Evolutionary conservation across 208 protist genomes (phyloP).

Genomic region (Trypanosoma conorhini): DNA sequence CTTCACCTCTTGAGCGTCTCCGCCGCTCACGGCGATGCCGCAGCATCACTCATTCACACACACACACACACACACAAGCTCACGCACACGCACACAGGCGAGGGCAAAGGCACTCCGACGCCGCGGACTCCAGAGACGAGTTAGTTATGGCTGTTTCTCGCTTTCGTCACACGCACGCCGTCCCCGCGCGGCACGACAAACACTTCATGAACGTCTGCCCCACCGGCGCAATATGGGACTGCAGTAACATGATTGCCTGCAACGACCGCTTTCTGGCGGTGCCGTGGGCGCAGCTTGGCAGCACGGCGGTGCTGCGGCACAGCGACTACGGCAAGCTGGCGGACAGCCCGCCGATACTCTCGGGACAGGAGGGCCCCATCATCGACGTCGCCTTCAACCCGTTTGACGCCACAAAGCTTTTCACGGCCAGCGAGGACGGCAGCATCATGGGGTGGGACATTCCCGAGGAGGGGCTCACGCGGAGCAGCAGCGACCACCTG

Average conservation of each 20-base stretch:
- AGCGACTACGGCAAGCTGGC: constrained; percentile 38
- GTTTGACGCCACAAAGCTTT: constrained; percentile 66
- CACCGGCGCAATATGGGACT: constrained; percentile 57
- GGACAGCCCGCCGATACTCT: constrained; percentile 43
- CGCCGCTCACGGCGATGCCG: background rate
- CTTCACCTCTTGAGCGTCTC: background rate
- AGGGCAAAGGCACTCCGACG: background rate
- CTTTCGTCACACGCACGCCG: constrained; percentile 59
- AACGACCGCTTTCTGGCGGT: constrained; percentile 69
- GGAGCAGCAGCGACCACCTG: constrained; percentile 33
- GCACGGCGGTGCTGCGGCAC: constrained; percentile 51
- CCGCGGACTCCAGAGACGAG: background rate
- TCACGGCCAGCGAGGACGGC: constrained; percentile 76
- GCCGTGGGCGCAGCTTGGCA: constrained; percentile 52
- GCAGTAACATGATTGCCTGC: constrained; percentile 67
- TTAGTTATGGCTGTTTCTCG: constrained; percentile 53
- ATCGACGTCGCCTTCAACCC: constrained; percentile 81
- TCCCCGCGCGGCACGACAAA: constrained; percentile 39
- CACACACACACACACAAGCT: background rate
- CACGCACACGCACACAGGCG: background rate
- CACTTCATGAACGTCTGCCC: constrained; percentile 42
- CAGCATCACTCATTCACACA: background rate
- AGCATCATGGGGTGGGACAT: constrained; percentile 73
- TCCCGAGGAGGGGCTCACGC: constrained; percentile 50
- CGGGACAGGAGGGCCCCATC: constrained; percentile 63